Conservation (phyloP, 164 flowering plant genomes). For the Platanus orientalis region DNA sequence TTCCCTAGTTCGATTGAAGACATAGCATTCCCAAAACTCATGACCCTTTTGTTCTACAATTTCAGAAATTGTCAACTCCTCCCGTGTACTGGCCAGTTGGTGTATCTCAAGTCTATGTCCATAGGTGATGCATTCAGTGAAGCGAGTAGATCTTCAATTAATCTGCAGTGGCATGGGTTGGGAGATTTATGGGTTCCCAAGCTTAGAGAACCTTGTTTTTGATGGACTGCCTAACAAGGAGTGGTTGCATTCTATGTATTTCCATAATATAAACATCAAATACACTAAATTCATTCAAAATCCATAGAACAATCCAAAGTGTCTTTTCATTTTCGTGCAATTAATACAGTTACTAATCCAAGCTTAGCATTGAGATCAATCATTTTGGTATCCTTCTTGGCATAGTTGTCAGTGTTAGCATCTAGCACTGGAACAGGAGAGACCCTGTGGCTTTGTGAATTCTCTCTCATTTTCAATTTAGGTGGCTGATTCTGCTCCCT, state of each 20-base stretch:
- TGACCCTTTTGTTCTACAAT: not conserved
- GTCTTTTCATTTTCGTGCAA: no score
- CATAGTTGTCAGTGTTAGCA: constrained; percentile 27
- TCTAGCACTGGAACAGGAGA: constrained; percentile 34
- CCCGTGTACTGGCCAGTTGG: constrained; percentile 8
- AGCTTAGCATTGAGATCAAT: constrained; percentile 66
- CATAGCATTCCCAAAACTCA: not conserved
- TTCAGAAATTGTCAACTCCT: not conserved
- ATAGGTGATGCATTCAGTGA: constrained; percentile 3
- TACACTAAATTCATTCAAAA: no score
- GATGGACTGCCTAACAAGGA: not conserved
- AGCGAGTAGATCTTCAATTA: not conserved
- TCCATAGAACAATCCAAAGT: no score
- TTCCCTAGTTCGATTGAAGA: constrained; percentile 11
- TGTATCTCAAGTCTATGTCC: not conserved
- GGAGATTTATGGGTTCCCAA: constrained; percentile 1
- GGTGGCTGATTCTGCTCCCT: constrained; percentile 37
- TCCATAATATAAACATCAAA: no score
- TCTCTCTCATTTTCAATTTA: constrained; percentile 31
- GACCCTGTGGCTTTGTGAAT: constrained; percentile 36
- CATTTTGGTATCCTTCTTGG: constrained; percentile 61
- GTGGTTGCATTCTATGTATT: no score
- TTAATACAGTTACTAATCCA: no score
- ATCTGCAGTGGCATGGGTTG: not conserved
- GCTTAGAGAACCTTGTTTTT: not conserved